Conservation (phyloP, 169 alveolate genomes). For the Plasmodium inui region DNA sequence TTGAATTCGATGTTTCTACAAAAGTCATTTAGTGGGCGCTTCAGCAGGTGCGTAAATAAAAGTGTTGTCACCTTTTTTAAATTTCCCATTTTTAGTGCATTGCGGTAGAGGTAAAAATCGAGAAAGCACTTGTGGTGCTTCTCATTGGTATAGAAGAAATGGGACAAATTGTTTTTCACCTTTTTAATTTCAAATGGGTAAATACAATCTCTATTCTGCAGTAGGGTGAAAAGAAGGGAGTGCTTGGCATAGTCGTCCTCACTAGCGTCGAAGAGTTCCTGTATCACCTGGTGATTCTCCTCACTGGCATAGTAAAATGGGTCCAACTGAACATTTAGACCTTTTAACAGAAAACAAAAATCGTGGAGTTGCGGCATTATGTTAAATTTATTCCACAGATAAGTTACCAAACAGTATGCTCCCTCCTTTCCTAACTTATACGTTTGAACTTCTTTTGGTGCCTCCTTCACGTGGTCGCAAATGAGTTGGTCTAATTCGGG, state of each 20-base stretch:
- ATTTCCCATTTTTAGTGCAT: neutral
- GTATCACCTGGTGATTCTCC: neutral
- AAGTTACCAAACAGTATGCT: neutral
- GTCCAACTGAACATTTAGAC: conserved; percentile 7
- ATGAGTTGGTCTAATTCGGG: neutral
- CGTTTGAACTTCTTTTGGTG: neutral
- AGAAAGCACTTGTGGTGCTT: neutral
- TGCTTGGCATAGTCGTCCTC: conserved; percentile 16
- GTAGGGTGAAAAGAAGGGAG: neutral
- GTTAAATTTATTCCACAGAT: neutral
- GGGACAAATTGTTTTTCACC: conserved; percentile 21
- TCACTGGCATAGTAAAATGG: conserved; percentile 10
- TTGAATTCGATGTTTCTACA: neutral
- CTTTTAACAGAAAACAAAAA: conserved; percentile 9
- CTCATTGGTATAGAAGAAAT: conserved; percentile 2
- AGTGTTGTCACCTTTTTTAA: neutral
- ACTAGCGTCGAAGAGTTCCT: neutral
- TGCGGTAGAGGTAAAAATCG: conserved; percentile 7
- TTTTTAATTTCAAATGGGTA: neutral
- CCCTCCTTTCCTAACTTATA: neutral
- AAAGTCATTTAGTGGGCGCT: neutral
- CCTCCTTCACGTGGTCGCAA: neutral
- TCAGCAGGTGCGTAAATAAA: conserved; percentile 11
- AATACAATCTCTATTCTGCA: neutral
- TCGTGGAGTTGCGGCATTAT: conserved; percentile 28